Conservation (phyloP, 495 filamentous ascomycete species). For the Aspergillus asperescens region DNA sequence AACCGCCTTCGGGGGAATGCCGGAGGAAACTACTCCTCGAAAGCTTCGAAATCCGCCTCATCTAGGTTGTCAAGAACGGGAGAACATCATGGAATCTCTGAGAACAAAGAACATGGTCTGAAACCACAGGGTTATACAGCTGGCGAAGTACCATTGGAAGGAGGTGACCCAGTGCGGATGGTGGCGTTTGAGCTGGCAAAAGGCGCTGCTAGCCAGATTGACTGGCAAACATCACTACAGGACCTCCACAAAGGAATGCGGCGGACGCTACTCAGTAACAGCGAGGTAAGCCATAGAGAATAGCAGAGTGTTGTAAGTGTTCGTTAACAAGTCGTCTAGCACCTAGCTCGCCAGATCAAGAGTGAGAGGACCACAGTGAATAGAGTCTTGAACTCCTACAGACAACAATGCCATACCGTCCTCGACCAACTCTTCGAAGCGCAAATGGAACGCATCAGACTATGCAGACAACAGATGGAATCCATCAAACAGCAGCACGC, state of each 20-base stretch:
- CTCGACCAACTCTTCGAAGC: slow-evolving; percentile 31
- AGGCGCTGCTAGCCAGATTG: slow-evolving; percentile 5
- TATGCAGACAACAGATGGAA: slow-evolving; percentile 31
- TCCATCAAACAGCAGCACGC: slow-evolving; percentile 30
- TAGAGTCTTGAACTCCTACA: slow-evolving; percentile 29
- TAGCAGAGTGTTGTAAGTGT: background rate
- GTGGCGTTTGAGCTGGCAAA: background rate
- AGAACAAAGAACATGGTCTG: background rate
- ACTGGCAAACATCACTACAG: slow-evolving; percentile 25
- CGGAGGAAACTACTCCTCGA: background rate
- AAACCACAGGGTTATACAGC: background rate
- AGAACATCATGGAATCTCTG: background rate
- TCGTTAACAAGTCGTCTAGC: slow-evolving; percentile 17
- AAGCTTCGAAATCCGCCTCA: background rate
- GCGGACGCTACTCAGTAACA: slow-evolving; percentile 20
- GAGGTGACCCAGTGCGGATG: background rate
- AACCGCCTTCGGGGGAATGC: background rate
- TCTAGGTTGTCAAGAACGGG: background rate
- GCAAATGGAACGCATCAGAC: slow-evolving; percentile 29
- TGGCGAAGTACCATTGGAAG: background rate
- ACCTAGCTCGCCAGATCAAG: slow-evolving; percentile 26
- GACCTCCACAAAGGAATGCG: slow-evolving; percentile 22
- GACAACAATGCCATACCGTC: slow-evolving; percentile 28
- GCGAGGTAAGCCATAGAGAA: slow-evolving; percentile 20
- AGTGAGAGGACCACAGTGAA: slow-evolving; percentile 29